Base-by-base conservation (phyloP, 2,329 filamentous ascomycete species). In the Setomelanomma holmii region DNA sequence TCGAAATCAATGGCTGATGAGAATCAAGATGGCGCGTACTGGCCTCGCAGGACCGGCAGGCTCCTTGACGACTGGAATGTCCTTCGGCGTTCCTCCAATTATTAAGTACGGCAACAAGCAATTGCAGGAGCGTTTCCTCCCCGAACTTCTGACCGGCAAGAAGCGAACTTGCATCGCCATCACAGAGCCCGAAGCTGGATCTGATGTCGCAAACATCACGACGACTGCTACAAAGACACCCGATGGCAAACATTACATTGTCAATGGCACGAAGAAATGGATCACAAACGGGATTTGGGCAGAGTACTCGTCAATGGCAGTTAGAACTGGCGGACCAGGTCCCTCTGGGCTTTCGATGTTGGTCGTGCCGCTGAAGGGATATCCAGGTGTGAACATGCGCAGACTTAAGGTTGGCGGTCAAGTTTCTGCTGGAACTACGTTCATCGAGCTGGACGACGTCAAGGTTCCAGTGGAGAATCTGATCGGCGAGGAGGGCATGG, bases 231-330 rank as follows among this genome's bases (percentile, higher is more conserved):
- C 73, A 4, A 87, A 86, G 70, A 83, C 79, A 5, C 66, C 78
- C 0, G 85, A 88, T 64, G 88, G 88, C 10, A 86, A 85, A 68
- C 76, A 84, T 63, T 92, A 88, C 67, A 80, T 91, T 40, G 76
- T 91, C 41, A 91, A 89, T 51, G 89, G 89, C n/a, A 80, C 82
- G 0, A 91, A 91, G 82, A 91, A 92, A 76, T 92, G 89, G 89
- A 69, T 73, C 40, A 69, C 67, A 19, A 73, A 68, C 33, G 89
- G 85, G 4, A 85, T 89, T 53, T 90, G 86, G 87, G 79, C 84
- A 4, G 84, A 91, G 52, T 86, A 85, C 61, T 80, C 82, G 5
- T 83, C 82, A 24, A 90, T 90, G 86, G 89, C 89, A 0, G 89
- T 91, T 1, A 82, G 89, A 27, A 91, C 89, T 0, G 88, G 88